Evolutionary conservation across 371 early-diverging fungal species (phyloP).

Genomic region (Rhizopus sp.): DNA sequence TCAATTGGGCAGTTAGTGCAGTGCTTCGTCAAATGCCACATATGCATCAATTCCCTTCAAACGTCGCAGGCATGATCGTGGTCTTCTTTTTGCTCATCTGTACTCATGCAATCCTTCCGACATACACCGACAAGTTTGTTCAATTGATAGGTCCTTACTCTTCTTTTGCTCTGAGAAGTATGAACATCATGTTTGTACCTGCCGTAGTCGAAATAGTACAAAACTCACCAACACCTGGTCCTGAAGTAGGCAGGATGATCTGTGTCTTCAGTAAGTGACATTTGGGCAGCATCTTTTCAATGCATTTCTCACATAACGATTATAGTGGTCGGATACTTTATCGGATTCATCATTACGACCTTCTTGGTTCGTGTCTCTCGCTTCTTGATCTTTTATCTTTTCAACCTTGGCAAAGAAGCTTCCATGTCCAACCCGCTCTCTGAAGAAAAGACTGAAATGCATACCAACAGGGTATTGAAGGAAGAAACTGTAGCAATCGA

Average conservation of each 20-base stretch:
- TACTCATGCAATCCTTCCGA: constrained; percentile 9
- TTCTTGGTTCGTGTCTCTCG: constrained; percentile 16
- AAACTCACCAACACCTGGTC: constrained; percentile 23
- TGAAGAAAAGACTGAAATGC: constrained; percentile 1
- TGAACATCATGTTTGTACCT: constrained; percentile 37
- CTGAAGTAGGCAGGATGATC: constrained; percentile 34
- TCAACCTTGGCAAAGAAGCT: not conserved
- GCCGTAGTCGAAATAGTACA: constrained; percentile 21
- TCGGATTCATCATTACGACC: constrained; percentile 15
- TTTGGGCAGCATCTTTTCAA: not conserved
- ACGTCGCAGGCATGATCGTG: constrained; percentile 35
- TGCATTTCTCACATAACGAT: not conserved
- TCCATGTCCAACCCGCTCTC: not conserved
- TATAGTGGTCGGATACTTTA: constrained; percentile 24
- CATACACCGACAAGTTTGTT: constrained; percentile 24
- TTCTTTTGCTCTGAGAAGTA: constrained; percentile 27
- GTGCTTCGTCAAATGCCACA: constrained; percentile 29
- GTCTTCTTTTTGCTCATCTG: constrained; percentile 23
- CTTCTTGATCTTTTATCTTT: not conserved
- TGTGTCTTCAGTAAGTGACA: constrained; percentile 28
- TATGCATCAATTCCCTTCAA: constrained; percentile 28
- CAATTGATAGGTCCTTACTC: constrained; percentile 25
- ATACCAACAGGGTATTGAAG: constrained; percentile 2
- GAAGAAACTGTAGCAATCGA: constrained; percentile 14
- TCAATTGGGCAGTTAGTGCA: constrained; percentile 28